phyloP scores from a whole-genome alignment of 139 green algal genomes.

The Dunaliella primolecta region DNA sequence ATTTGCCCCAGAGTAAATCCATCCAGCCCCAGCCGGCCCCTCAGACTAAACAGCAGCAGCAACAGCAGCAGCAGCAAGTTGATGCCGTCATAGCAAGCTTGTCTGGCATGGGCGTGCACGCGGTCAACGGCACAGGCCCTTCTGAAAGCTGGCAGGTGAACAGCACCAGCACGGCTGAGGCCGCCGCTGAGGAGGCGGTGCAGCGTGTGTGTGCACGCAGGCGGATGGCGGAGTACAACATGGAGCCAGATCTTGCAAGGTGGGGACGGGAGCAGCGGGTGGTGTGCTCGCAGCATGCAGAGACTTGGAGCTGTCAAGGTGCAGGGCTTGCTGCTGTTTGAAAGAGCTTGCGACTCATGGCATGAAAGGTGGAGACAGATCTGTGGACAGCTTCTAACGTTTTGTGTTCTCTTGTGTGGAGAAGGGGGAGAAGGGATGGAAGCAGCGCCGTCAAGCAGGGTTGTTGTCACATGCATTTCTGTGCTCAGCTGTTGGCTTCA shows the following conservation, averaged over 20 bases:
- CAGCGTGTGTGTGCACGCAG: slow-evolving; percentile 1
- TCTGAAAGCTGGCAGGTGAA: slow-evolving; percentile 4
- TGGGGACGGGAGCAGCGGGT: no score
- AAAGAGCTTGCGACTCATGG: no score
- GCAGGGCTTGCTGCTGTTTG: no score
- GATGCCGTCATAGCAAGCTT: neutral
- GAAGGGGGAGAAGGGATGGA: no score
- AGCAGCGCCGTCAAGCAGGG: no score
- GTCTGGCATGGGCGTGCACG: neutral
- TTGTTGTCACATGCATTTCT: no score
- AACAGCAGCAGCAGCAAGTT: neutral
- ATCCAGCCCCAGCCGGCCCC: slow-evolving; percentile 16
- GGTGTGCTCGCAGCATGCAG: no score
- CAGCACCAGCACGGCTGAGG: neutral
- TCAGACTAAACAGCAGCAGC: neutral
- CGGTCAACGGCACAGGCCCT: neutral
- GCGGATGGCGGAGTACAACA: slow-evolving; percentile 47
- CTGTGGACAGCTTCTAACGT: no score
- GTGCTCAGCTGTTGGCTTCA: no score
- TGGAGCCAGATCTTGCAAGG: slow-evolving; percentile 54
- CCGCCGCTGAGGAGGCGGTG: neutral
- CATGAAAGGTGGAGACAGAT: no score
- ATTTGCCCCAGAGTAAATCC: slow-evolving; percentile 22
- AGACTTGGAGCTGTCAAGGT: no score
- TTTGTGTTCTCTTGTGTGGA: no score